A percentile compares a stretch with the other conserved stretches of the same genome.
phyloP scores from a whole-genome alignment of 208 protist species.

The Entamoeba histolytica region DNA sequence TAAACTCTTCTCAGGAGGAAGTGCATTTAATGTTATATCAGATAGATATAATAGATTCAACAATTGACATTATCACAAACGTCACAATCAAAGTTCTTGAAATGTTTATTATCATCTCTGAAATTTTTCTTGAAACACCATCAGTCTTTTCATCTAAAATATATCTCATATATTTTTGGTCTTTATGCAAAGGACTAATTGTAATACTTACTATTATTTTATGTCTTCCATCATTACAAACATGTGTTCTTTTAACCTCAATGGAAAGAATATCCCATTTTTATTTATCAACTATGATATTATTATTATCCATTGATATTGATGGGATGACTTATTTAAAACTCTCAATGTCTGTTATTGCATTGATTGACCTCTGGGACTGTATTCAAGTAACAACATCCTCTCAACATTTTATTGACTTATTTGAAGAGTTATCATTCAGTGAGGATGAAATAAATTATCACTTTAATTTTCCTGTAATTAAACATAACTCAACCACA shows the following conservation, averaged over 20 bases:
- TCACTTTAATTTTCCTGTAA: not conserved
- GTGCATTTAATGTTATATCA: too few relatives aligned
- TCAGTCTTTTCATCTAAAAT: not conserved
- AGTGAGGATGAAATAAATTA: too few relatives aligned
- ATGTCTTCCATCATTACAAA: not conserved
- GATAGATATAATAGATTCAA: not conserved
- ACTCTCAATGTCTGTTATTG: not conserved
- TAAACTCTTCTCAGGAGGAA: too few relatives aligned
- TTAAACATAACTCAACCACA: not conserved
- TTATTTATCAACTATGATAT: not conserved
- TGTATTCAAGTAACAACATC: not conserved
- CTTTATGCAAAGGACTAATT: not conserved
- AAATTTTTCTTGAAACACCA: not conserved
- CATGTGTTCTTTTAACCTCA: not conserved
- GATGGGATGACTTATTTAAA: not conserved
- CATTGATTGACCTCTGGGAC: not conserved
- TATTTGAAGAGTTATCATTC: too few relatives aligned
- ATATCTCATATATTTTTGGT: not conserved
- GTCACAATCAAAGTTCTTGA: not conserved
- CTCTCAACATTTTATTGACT: too few relatives aligned
- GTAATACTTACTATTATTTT: not conserved
- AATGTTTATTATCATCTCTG: not conserved
- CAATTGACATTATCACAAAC: not conserved
- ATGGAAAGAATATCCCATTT: not conserved
- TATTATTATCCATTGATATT: not conserved